These are phyloP conservation scores for Lizanozyma gosingica DNA, from an alignment of 1,139 yeast species.

Conservation along the genomic window DNA sequence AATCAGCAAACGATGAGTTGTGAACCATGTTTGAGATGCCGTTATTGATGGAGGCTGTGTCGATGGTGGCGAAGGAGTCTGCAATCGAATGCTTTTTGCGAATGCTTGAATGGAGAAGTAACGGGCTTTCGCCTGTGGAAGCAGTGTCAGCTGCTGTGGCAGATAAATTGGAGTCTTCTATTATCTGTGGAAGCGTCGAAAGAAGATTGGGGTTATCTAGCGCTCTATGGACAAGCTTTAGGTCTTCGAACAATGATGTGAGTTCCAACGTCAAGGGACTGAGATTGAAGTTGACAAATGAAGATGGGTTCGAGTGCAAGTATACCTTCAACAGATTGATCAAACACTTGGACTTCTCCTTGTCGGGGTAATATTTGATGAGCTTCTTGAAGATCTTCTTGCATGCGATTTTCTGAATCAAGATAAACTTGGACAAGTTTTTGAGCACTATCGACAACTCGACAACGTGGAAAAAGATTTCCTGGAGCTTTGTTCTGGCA, in stretches of 20 bases:
- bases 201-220: neutral
- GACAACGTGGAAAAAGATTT: slow-evolving; percentile 28
- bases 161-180: neutral
- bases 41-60: neutral
- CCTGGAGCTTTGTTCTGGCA: slow-evolving; percentile 16
- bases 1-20: neutral
- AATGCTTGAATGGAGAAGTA: neutral
- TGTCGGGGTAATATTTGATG: slow-evolving; percentile 41
- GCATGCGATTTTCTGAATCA: slow-evolving; percentile 75
- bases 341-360: slow-evolving; percentile 1
- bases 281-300: slow-evolving; percentile 60
- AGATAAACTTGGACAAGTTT: slow-evolving; percentile 62
- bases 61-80: neutral
- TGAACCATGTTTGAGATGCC: neutral
- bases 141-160: too few relatives aligned
- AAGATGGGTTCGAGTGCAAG: slow-evolving; percentile 31
- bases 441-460: slow-evolving; percentile 55
- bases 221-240: slow-evolving; percentile 10
- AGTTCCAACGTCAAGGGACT: slow-evolving; percentile 57
- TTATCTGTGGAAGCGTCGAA: neutral
- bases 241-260: slow-evolving; percentile 47
- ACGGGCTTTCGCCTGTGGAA: too few relatives aligned
- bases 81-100: neutral
- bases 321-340: slow-evolving; percentile 6
- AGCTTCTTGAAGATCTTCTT: slow-evolving; percentile 77